A percentile compares a stretch with the other conserved stretches of the same genome.
These are phyloP conservation scores for Holtermannia corniformis DNA, from an alignment of 768 basidiomycete genomes.

Conservation along the genomic window DNA sequence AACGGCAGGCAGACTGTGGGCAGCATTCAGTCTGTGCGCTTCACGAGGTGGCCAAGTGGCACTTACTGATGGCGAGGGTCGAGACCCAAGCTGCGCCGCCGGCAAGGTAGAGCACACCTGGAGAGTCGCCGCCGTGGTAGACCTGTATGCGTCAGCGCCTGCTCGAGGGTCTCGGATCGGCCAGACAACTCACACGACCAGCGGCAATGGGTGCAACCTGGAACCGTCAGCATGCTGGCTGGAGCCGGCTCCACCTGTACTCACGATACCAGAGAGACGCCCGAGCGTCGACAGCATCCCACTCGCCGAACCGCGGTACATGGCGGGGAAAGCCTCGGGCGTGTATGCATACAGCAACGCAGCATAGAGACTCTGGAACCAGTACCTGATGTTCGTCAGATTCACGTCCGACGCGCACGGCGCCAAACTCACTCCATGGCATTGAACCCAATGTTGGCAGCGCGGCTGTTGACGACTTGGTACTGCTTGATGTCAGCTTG, in stretches of 20 bases:
- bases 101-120: slow-evolving; percentile 21
- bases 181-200: slow-evolving; percentile 10
- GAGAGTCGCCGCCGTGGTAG: slow-evolving; percentile 8
- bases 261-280: slow-evolving; percentile 16
- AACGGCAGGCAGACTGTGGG: slow-evolving; percentile 15
- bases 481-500: slow-evolving; percentile 12
- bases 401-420: not conserved
- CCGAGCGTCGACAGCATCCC: slow-evolving; percentile 45
- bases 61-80: slow-evolving; percentile 24
- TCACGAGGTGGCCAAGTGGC: too few species aligned
- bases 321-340: slow-evolving; percentile 54
- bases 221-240: too few species aligned
- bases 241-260: too few species aligned
- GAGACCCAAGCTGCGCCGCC: slow-evolving; percentile 29
- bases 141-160: not conserved
- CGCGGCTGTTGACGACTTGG: slow-evolving; percentile 17
- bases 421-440: slow-evolving; percentile 23
- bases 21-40: not conserved
- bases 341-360: slow-evolving; percentile 50
- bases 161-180: slow-evolving; percentile 2
- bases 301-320: slow-evolving; percentile 52
- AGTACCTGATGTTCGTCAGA: slow-evolving; percentile 11
- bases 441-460: slow-evolving; percentile 25
- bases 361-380: slow-evolving; percentile 28
- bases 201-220: slow-evolving; percentile 20